A percentile compares a stretch with the other conserved stretches of the same genome.
phyloP scores from a whole-genome alignment of 352 stramenopile genomes.

The Phytopythium oedochilum region DNA sequence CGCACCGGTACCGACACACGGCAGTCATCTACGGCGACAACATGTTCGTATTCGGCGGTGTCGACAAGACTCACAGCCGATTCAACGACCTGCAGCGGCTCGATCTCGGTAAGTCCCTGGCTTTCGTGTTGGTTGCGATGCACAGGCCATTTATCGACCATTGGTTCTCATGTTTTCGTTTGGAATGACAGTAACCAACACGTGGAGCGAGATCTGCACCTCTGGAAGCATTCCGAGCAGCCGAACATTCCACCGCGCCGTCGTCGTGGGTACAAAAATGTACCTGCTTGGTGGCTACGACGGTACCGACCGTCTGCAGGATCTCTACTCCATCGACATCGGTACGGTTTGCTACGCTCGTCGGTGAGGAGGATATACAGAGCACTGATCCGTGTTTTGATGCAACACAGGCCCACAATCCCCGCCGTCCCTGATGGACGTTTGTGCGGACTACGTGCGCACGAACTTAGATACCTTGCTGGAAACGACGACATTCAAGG shows the following conservation, averaged over 20 bases:
- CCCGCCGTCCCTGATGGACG: constrained; percentile 62
- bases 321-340: constrained; percentile 84
- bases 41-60: constrained; percentile 89
- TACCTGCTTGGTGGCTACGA: constrained; percentile 86
- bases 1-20: constrained; percentile 82
- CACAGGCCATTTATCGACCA: background rate
- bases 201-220: constrained; percentile 82
- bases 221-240: constrained; percentile 78
- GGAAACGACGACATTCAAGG: constrained; percentile 68
- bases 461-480: constrained; percentile 61
- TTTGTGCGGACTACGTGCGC: constrained; percentile 68
- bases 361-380: background rate
- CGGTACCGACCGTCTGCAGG: constrained; percentile 75
- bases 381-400: background rate
- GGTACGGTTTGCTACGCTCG: constrained; percentile 11
- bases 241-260: constrained; percentile 82
- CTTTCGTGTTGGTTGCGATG: background rate
- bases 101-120: constrained; percentile 31
- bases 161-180: background rate
- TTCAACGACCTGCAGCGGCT: constrained; percentile 85
- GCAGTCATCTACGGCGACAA: constrained; percentile 79
- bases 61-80: constrained; percentile 85
- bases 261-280: constrained; percentile 79
- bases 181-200: constrained; percentile 47
- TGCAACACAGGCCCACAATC: constrained; percentile 37